Conservation (phyloP, 2,329 filamentous ascomycete species). For the Fusarium sp. region DNA sequence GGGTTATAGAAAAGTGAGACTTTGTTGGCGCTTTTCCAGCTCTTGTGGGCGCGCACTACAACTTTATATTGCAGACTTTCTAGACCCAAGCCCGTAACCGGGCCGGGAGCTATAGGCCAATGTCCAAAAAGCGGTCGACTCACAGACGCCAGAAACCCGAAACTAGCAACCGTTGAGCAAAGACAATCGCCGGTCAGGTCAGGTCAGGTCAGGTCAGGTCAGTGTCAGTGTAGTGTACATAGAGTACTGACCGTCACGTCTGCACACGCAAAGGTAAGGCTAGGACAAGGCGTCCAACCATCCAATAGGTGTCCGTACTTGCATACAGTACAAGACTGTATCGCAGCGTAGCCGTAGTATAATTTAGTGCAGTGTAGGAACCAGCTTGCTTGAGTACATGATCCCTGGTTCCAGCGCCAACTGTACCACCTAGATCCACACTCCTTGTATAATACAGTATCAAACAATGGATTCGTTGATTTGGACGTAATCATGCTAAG, state of each 20-base stretch:
- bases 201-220: conserved; percentile 15
- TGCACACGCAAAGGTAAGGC: conserved; percentile 34
- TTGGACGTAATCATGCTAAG: conserved; percentile 40
- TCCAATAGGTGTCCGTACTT: conserved; percentile 9
- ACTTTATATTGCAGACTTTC: conserved; percentile 45
- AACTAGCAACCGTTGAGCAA: conserved; percentile 38
- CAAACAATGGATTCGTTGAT: conserved; percentile 41
- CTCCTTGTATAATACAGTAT: conserved; percentile 13
- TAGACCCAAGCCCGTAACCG: conserved; percentile 32
- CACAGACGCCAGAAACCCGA: conserved; percentile 37
- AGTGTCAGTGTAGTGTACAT: conserved; percentile 27
- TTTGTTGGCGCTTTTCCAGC: conserved; percentile 26
- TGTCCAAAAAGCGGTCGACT: conserved; percentile 46
- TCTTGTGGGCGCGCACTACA: conserved; percentile 28
- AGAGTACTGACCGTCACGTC: conserved; percentile 27
- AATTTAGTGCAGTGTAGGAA: conserved; percentile 1
- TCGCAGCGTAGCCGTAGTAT: conserved; percentile 18
- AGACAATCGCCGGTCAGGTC: conserved; percentile 32
- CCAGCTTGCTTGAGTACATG: conserved; percentile 5
- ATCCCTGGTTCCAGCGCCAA: conserved; percentile 15
- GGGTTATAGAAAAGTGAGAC: conserved; percentile 36
- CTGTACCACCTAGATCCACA: conserved; percentile 19
- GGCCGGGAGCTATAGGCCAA: conserved; percentile 40
- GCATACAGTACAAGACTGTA: conserved; percentile 11
- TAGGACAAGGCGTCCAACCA: conserved; percentile 36